Conservation (phyloP, 805 yeast species). For the Lipomyces chichibuensis region DNA sequence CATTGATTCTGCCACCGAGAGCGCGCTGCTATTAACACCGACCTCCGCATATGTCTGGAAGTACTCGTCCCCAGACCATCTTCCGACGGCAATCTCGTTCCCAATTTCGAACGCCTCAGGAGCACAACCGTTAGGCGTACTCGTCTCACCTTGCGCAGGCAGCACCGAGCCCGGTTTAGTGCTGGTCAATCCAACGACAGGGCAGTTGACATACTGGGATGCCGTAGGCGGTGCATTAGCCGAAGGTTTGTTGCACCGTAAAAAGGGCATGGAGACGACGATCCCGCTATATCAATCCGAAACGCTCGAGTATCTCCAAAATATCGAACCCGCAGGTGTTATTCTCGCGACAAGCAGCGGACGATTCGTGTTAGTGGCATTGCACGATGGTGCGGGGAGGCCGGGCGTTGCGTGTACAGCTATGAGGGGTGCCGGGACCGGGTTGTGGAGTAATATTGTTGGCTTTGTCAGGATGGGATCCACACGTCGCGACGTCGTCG, state of each 20-base stretch:
- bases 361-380: slow-evolving; percentile 60
- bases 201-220: slow-evolving; percentile 70
- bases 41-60: slow-evolving; percentile 67
- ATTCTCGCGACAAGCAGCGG: slow-evolving; percentile 71
- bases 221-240: slow-evolving; percentile 73
- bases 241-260: slow-evolving; percentile 56
- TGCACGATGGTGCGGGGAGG: slow-evolving; percentile 71
- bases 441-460: slow-evolving; percentile 40
- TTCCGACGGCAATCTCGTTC: slow-evolving; percentile 61
- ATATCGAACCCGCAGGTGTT: slow-evolving; percentile 75
- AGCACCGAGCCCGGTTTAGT: slow-evolving; percentile 68
- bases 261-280: slow-evolving; percentile 42
- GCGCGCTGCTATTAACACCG: slow-evolving; percentile 56
- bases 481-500: slow-evolving; percentile 52
- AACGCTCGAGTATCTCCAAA: slow-evolving; percentile 57
- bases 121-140: slow-evolving; percentile 50
- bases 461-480: slow-evolving; percentile 38
- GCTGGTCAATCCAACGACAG: slow-evolving; percentile 61
- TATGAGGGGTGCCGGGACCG: slow-evolving; percentile 41
- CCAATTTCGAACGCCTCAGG: slow-evolving; percentile 40
- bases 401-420: slow-evolving; percentile 45
- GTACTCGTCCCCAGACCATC: slow-evolving; percentile 61
- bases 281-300: slow-evolving; percentile 51
- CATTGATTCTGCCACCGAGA: slow-evolving; percentile 53
- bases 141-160: slow-evolving; percentile 62